Conservation (phyloP, 1,139 yeast species). For the Lizanozyma gosingica region DNA sequence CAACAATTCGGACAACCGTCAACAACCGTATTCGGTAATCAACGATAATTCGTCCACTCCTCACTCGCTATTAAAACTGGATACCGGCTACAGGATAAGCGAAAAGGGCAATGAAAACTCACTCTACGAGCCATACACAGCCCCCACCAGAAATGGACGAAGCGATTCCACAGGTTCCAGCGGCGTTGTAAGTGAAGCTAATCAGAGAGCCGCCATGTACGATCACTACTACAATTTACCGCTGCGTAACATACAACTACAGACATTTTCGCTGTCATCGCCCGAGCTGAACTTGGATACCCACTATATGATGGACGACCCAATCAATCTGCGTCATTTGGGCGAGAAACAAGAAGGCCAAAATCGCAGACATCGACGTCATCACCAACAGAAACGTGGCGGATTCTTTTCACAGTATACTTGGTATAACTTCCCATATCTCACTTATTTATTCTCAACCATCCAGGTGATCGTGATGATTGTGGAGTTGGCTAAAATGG, state of each 20-base stretch:
- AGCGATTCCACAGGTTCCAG: not conserved
- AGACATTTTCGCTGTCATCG: not conserved
- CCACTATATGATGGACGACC: not conserved
- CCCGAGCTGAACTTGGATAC: not conserved
- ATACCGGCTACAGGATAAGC: no score
- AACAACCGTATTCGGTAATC: not conserved
- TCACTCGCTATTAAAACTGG: no score
- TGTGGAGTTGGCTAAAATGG: conserved; percentile 59
- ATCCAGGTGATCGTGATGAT: conserved; percentile 55
- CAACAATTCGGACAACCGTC: no score
- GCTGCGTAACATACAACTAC: not conserved
- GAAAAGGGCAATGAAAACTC: not conserved
- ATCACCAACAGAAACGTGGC: no score
- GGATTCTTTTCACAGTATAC: not conserved
- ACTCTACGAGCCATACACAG: not conserved
- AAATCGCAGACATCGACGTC: not conserved
- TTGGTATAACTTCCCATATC: conserved; percentile 23
- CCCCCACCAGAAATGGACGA: no score
- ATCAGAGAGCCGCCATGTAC: not conserved
- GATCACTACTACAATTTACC: not conserved
- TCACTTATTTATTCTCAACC: conserved; percentile 36
- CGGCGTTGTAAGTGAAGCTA: not conserved
- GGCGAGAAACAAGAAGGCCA: not conserved
- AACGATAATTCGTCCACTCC: not conserved
- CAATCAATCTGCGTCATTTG: not conserved